Evolutionary conservation across 169 alveolate species (phyloP).

Genomic region (Cystoisospora suis): DNA sequence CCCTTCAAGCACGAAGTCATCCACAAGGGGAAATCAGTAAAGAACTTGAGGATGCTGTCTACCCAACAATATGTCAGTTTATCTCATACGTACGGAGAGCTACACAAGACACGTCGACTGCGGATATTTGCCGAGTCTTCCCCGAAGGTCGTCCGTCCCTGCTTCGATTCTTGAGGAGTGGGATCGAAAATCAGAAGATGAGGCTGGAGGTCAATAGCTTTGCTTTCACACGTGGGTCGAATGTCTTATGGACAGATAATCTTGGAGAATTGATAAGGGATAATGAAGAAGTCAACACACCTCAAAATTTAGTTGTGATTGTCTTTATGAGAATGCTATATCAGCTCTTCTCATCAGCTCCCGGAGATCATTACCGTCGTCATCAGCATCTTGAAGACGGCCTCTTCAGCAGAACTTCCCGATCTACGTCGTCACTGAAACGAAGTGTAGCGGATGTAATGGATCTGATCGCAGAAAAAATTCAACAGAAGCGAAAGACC

Average conservation of each 20-base stretch:
- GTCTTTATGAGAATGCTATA: neutral
- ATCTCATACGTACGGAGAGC: neutral
- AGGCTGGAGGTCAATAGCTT: constrained; percentile 8
- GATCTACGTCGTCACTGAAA: no score
- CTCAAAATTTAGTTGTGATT: neutral
- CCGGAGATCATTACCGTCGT: no score
- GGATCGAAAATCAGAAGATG: neutral
- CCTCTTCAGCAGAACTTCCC: no score
- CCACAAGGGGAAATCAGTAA: neutral
- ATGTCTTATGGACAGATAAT: neutral
- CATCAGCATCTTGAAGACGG: no score
- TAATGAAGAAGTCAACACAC: neutral
- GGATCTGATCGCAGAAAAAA: neutral
- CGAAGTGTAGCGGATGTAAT: neutral
- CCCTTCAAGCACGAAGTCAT: constrained; percentile 10
- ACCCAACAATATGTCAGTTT: neutral
- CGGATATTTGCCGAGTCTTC: neutral
- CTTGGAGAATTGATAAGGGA: neutral
- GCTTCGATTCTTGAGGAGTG: neutral
- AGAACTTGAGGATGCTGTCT: neutral
- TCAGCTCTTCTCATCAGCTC: no score
- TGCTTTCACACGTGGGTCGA: neutral
- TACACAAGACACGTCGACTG: neutral
- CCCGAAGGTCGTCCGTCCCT: neutral
- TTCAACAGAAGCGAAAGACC: neutral